phyloP scores from a whole-genome alignment of 495 filamentous ascomycete genomes.

The Geoglossum glabrum region DNA sequence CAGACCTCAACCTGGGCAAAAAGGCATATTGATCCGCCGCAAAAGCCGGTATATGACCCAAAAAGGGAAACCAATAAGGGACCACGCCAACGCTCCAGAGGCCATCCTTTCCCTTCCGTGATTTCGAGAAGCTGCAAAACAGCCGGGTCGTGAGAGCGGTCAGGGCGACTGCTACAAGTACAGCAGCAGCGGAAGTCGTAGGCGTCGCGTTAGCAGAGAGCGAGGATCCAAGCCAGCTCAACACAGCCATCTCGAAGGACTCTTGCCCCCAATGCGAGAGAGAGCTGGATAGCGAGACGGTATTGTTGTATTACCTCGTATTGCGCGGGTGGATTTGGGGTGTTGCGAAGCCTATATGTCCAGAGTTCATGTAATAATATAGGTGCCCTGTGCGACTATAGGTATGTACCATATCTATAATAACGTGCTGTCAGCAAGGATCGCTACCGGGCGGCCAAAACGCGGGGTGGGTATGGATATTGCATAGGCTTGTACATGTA shows the following conservation, averaged over 20 bases:
- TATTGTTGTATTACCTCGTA: no score
- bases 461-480: no score
- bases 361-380: no score
- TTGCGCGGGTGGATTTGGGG: no score
- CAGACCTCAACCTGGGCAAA: constrained; percentile 21
- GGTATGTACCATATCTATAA: no score
- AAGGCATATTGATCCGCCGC: constrained; percentile 25
- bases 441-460: no score
- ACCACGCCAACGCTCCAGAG: constrained; percentile 19
- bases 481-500: no score
- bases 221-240: not conserved
- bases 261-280: not conserved
- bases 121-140: not conserved
- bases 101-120: constrained; percentile 2
- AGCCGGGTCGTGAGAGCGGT: constrained; percentile 11
- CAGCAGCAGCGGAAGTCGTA: not conserved
- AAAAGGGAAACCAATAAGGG: constrained; percentile 39
- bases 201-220: not conserved
- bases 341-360: no score
- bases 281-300: not conserved
- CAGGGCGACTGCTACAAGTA: constrained; percentile 4
- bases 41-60: constrained; percentile 33
- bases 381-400: no score
- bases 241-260: not conserved
- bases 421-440: no score